These are phyloP conservation scores for Colletotrichum sansevieriae DNA, from an alignment of 2,329 filamentous ascomycete species.

Conservation along the genomic window DNA sequence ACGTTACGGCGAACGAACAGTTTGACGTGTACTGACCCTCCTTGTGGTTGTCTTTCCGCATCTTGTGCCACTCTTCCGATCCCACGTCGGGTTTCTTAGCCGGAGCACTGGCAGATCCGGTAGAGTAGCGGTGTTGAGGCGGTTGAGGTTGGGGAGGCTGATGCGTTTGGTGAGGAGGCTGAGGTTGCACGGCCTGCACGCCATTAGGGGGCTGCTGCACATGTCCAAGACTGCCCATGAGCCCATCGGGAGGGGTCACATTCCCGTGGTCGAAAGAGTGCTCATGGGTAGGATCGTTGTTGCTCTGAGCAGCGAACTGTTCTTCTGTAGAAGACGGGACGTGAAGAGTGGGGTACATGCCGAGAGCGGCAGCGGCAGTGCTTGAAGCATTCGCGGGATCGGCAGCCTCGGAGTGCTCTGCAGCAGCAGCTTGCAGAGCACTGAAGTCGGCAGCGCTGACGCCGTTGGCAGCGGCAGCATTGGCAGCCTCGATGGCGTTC, in stretches of 20 bases:
- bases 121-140: conserved; percentile 51
- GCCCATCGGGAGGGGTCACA: conserved; percentile 51
- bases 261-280: conserved; percentile 52
- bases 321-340: conserved; percentile 70
- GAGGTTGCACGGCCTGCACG: conserved; percentile 35
- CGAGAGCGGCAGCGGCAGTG: conserved; percentile 70
- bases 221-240: conserved; percentile 37
- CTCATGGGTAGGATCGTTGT: conserved; percentile 53
- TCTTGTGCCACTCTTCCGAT: conserved; percentile 97
- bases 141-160: conserved; percentile 43
- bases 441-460: conserved; percentile 68
- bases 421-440: conserved; percentile 65
- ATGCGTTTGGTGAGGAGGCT: conserved; percentile 33
- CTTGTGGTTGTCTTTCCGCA: conserved; percentile 98
- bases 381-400: conserved; percentile 68
- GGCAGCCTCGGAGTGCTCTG: conserved; percentile 60
- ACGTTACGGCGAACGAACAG: neutral
- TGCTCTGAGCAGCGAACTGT: conserved; percentile 68
- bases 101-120: conserved; percentile 54
- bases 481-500: conserved; percentile 61
- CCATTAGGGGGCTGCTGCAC: conserved; percentile 39
- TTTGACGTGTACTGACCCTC: conserved; percentile 74
- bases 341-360: conserved; percentile 71
- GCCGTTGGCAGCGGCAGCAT: conserved; percentile 54
- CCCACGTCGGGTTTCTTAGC: conserved; percentile 87